Conservation (phyloP, 441 rosid species). For the Adansonia gregorii region DNA sequence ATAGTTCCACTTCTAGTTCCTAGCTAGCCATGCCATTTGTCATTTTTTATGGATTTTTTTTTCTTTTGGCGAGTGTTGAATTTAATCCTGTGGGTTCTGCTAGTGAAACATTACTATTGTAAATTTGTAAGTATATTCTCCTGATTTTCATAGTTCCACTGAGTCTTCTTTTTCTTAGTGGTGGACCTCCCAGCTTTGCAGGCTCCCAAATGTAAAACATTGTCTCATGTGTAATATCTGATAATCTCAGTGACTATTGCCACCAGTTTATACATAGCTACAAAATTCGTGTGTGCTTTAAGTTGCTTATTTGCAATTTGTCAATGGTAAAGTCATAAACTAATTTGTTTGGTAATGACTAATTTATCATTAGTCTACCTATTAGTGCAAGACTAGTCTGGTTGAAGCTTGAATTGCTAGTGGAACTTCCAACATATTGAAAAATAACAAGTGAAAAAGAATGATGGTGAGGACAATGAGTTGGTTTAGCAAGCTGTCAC, state of each 20-base stretch:
- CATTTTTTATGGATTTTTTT: background rate
- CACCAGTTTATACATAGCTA: background rate
- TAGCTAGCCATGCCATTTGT: background rate
- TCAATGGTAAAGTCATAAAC: background rate
- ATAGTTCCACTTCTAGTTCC: background rate
- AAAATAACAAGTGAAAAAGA: background rate
- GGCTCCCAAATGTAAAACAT: background rate
- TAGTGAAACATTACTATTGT: background rate
- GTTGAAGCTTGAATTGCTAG: constrained; percentile 9
- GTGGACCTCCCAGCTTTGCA: constrained; percentile 9
- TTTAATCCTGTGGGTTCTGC: background rate
- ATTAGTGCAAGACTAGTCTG: background rate
- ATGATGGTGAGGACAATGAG: background rate
- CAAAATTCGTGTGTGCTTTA: too few species aligned
- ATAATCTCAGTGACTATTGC: background rate
- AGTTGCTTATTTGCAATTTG: background rate
- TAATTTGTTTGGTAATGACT: background rate
- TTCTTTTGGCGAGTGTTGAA: background rate
- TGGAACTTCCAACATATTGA: constrained; percentile 14
- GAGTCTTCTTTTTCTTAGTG: background rate
- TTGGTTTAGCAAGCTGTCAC: constrained; percentile 18
- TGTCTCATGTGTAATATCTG: background rate
- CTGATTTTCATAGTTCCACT: constrained; percentile 1
- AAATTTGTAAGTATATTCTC: background rate
- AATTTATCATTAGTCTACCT: background rate